Evolutionary conservation across 164 flowering plant genomes (phyloP), one percentile per base, ranked within the genome.

Genomic region (Vitis cinerea): DNA sequence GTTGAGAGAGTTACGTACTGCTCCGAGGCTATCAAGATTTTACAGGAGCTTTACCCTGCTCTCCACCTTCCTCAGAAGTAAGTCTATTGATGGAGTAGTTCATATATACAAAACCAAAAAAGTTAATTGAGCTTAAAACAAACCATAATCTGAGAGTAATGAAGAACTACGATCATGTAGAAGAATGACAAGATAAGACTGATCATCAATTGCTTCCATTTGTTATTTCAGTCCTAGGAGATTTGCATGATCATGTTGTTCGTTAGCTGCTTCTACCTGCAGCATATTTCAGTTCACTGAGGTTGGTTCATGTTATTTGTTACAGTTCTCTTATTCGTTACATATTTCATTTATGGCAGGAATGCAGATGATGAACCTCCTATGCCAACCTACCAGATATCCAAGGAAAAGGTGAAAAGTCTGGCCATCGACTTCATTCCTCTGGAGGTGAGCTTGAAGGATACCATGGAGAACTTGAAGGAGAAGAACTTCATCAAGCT

Each of bases 61-160:
- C 17, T 79, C 51, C 65, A 55, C 4, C 80, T 83, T 71, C 88
- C 88, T 16, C 73, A 79, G 61, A 87, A 78, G 91, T 83, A 76
- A 50, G 72, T 61, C 19, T 37, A 37, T 23, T 23, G 27, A 6
- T 37, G 4, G 7, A 37, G 44, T 4, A 37, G 7, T 37, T 37
- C 7, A 0, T 37, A 3, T 37, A 6, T 37, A 37, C 44, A 3
- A 37, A 37, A 6, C 44, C 7, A 37, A 6, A 37, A 37, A 3
- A 37, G 7, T 37, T 37, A 6, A 37, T 37, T 37, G 44, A 37
- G 7, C 7, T 37, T 37, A 37, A 37, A 37, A 37, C 7, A 37
- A 37, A 37, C 44, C 44, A 37, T 23, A 23, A 6, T 37, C 44
- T 37, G 44, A 37, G 1, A 37, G 4, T 37, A 37, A 23, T 23